Conservation (phyloP, 768 basidiomycete genomes). For the Dendrothele bispora region DNA sequence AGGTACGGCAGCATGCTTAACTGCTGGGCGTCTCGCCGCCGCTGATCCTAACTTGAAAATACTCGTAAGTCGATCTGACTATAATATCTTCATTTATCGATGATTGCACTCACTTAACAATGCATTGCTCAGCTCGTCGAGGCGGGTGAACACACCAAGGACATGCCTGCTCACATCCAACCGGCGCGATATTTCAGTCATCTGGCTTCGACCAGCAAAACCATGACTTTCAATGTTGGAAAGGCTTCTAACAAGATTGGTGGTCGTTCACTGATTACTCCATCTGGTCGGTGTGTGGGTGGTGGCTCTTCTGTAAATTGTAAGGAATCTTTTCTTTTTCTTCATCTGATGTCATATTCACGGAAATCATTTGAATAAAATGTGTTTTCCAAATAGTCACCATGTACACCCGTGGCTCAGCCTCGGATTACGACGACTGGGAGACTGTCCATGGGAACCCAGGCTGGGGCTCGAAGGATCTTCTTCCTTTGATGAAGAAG, state of each 20-base stretch:
- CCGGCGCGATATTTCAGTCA: constrained; percentile 38
- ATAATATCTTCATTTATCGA: constrained; percentile 29
- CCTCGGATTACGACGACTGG: constrained; percentile 51
- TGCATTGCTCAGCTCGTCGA: constrained; percentile 26
- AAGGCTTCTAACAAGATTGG: constrained; percentile 25
- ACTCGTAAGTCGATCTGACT: constrained; percentile 24
- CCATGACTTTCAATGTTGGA: constrained; percentile 34
- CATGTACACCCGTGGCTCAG: constrained; percentile 43
- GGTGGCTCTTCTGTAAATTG: constrained; percentile 50
- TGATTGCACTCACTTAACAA: constrained; percentile 16
- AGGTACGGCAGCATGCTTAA: constrained; percentile 38
- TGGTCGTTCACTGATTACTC: constrained; percentile 31
- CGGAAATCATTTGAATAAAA: neutral
- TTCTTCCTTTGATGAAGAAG: constrained; percentile 45
- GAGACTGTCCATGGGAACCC: constrained; percentile 33
- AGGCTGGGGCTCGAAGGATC: constrained; percentile 43
- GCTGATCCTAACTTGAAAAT: constrained; percentile 39
- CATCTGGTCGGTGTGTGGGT: constrained; percentile 38
- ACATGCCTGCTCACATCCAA: constrained; percentile 35
- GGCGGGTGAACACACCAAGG: constrained; percentile 36
- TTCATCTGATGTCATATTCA: neutral
- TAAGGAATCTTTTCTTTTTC: constrained; percentile 14
- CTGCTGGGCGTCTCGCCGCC: constrained; percentile 36
- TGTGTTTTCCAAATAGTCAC: no score
- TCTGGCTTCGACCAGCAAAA: constrained; percentile 30